Evolutionary conservation across 257 asterid species (phyloP).

Genomic region (Handroanthus guayacan): DNA sequence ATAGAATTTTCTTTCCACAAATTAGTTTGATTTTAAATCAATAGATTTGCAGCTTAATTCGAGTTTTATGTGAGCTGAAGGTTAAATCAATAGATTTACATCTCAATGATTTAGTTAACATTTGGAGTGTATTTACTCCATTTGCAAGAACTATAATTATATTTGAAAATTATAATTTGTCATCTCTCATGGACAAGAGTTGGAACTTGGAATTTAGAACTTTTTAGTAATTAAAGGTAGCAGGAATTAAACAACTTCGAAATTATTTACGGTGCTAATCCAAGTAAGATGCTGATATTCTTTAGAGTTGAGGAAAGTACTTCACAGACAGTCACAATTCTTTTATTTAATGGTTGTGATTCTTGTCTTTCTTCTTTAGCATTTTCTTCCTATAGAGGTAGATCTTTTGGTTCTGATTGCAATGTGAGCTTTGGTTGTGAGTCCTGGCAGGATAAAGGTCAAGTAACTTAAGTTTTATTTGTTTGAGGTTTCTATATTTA

Average conservation of each 20-base stretch:
- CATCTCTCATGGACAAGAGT: background rate
- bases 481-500: background rate
- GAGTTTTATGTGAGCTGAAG: conserved; percentile 8
- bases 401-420: no score
- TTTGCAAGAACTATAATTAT: background rate
- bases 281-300: no score
- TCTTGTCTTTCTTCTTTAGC: no score
- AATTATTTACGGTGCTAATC: no score
- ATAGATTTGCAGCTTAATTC: background rate
- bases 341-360: no score
- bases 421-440: no score
- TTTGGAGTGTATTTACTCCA: background rate
- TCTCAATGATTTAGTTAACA: conserved; percentile 4
- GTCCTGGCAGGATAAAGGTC: background rate
- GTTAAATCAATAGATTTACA: background rate
- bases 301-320: no score
- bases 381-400: no score
- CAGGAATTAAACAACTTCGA: no score
- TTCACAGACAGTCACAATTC: no score
- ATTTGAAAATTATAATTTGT: background rate
- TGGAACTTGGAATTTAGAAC: background rate
- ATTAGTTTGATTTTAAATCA: conserved; percentile 7
- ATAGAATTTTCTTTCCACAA: conserved; percentile 8
- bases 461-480: background rate
- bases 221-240: background rate